Conservation (phyloP, 2,329 filamentous ascomycete genomes). For the Colletotrichum limetticola region DNA sequence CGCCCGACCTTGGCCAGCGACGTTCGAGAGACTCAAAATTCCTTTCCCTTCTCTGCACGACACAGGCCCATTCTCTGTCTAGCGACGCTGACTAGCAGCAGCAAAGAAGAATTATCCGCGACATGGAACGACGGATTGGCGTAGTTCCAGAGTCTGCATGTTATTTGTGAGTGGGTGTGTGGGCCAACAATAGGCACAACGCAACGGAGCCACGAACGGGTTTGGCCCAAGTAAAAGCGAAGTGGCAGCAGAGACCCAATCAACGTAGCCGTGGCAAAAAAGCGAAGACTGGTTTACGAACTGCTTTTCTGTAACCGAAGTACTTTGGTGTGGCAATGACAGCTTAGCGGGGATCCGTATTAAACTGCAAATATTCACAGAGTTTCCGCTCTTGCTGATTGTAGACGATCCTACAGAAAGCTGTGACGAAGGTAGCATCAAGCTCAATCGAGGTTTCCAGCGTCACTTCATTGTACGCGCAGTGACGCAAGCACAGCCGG, state of each 20-base stretch:
- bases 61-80: neutral
- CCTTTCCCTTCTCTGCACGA: neutral
- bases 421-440: conserved; percentile 15
- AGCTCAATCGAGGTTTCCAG: neutral
- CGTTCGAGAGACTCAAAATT: neutral
- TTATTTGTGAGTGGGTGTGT: conserved; percentile 11
- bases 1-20: neutral
- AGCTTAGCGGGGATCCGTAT: neutral
- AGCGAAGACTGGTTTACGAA: neutral
- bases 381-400: neutral
- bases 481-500: conserved; percentile 16
- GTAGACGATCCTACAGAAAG: neutral
- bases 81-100: conserved; percentile 3
- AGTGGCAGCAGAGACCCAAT: conserved; percentile 13
- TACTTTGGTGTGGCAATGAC: conserved; percentile 16
- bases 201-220: neutral
- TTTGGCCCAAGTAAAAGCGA: conserved; percentile 7
- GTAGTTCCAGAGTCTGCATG: neutral
- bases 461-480: neutral
- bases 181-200: conserved; percentile 12
- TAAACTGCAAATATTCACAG: neutral
- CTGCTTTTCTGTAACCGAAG: conserved; percentile 2
- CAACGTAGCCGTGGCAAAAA: conserved; percentile 18
- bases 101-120: conserved; percentile 23
- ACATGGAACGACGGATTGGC: conserved; percentile 19